A percentile compares a stretch with the other conserved stretches of the same genome.
Conservation (phyloP, 768 basidiomycete species). For the Terana coerulea region DNA sequence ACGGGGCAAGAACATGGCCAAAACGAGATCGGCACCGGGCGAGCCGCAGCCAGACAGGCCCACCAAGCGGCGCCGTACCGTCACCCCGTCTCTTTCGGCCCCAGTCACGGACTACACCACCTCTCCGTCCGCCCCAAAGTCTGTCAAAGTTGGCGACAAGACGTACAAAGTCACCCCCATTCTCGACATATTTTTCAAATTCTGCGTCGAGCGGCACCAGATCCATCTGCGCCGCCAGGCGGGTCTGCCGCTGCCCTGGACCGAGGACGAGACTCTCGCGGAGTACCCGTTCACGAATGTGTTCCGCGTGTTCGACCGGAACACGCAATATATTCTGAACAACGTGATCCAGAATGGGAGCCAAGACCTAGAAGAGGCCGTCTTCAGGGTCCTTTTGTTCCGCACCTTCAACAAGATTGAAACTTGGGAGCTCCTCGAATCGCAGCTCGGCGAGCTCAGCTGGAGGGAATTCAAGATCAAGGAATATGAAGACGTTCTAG, state of each 20-base stretch:
- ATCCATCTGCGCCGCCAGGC: constrained; percentile 26
- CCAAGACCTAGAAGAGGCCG: constrained; percentile 54
- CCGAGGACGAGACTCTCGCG: constrained; percentile 54
- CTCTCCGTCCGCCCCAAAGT: constrained; percentile 1
- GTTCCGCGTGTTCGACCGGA: constrained; percentile 69
- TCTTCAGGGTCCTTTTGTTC: constrained; percentile 71
- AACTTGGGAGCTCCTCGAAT: constrained; percentile 63
- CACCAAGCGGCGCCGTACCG: not conserved
- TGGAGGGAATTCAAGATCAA: constrained; percentile 55
- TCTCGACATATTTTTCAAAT: constrained; percentile 28
- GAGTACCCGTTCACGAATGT: constrained; percentile 67
- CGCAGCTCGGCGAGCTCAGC: constrained; percentile 51
- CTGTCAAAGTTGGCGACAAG: constrained; percentile 21
- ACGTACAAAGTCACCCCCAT: constrained; percentile 22
- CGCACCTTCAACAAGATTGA: constrained; percentile 66
- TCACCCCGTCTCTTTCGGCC: not conserved
- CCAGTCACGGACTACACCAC: not conserved
- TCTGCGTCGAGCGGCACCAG: constrained; percentile 29
- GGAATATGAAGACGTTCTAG: constrained; percentile 52
- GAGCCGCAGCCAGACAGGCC: not conserved
- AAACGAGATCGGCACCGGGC: no score
- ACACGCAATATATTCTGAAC: constrained; percentile 61
- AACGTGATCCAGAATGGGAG: constrained; percentile 70
- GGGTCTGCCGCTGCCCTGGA: constrained; percentile 46
- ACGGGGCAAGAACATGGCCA: no score